Evolutionary conservation across 2,329 filamentous ascomycete species (phyloP).

Genomic region (Penicillium sp.): DNA sequence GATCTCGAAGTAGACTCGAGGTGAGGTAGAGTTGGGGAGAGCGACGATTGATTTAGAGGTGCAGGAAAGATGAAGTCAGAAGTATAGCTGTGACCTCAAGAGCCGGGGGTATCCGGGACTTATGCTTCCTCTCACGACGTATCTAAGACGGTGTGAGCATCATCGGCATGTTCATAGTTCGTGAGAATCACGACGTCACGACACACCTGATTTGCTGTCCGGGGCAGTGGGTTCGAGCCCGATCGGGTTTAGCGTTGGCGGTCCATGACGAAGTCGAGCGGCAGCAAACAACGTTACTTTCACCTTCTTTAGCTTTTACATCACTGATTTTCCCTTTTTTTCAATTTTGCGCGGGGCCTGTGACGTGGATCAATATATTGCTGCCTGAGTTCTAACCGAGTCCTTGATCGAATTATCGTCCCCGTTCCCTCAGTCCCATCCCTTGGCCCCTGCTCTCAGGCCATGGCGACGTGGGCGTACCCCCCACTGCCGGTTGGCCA

Average conservation of each 20-base stretch:
- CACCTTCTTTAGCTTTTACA: background rate
- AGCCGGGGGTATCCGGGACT: constrained; percentile 22
- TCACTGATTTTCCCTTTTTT: no score
- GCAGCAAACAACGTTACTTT: constrained; percentile 27
- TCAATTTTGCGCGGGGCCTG: background rate
- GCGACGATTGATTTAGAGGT: background rate
- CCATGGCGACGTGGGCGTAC: constrained; percentile 62
- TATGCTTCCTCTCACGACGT: constrained; percentile 1
- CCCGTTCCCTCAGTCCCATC: background rate
- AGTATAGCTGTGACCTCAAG: constrained; percentile 2
- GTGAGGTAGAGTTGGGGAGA: background rate
- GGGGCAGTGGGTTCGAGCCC: constrained; percentile 24
- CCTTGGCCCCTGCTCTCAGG: background rate
- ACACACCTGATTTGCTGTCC: constrained; percentile 25
- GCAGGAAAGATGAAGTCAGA: constrained; percentile 1
- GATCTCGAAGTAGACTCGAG: constrained; percentile 1
- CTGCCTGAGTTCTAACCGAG: constrained; percentile 12
- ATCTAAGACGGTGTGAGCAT: constrained; percentile 26
- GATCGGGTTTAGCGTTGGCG: constrained; percentile 11
- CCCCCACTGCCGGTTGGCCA: constrained; percentile 54
- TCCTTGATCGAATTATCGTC: background rate
- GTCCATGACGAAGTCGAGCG: constrained; percentile 34
- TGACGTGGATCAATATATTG: constrained; percentile 27
- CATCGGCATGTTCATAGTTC: constrained; percentile 13
- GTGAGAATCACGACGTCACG: constrained; percentile 35